These are phyloP conservation scores for Pythium graminicola DNA, from an alignment of 352 stramenopile species.

Conservation along the genomic window DNA sequence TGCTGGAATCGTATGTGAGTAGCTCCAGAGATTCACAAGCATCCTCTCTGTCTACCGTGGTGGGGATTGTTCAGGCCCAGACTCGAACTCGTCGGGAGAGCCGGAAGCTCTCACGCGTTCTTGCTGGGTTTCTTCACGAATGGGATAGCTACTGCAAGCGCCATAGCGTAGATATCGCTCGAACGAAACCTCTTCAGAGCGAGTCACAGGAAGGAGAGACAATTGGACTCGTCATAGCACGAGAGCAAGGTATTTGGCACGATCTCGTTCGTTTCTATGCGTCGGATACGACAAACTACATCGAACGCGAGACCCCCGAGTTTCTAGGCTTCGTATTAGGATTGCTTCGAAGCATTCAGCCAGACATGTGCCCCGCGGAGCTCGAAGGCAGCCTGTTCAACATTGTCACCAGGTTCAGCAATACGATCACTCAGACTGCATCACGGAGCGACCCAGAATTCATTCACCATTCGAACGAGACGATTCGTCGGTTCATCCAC, in stretches of 20 bases:
- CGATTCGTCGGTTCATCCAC: constrained; percentile 7
- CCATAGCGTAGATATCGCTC: neutral
- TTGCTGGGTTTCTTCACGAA: constrained; percentile 5
- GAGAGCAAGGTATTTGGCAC: constrained; percentile 11
- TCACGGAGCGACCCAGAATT: neutral
- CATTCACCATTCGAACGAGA: constrained; percentile 11
- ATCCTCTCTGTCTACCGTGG: neutral
- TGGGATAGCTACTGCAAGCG: constrained; percentile 13
- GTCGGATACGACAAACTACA: neutral
- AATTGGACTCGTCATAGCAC: neutral
- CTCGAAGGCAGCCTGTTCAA: constrained; percentile 19
- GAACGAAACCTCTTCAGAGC: neutral
- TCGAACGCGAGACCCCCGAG: neutral
- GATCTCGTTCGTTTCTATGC: constrained; percentile 12
- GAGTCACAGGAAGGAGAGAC: neutral
- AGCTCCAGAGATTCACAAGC: neutral
- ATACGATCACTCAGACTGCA: neutral
- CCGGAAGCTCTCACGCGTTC: neutral
- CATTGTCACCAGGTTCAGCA: constrained; percentile 6
- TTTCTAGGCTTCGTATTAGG: constrained; percentile 7
- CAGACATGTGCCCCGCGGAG: constrained; percentile 9
- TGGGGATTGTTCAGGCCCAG: neutral
- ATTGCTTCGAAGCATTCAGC: constrained; percentile 10
- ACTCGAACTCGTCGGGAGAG: neutral
- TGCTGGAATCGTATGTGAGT: neutral